A percentile compares a stretch with the other conserved stretches of the same genome.
Conservation (phyloP, 2,329 filamentous ascomycete genomes). For the Fusarium torreyae region DNA sequence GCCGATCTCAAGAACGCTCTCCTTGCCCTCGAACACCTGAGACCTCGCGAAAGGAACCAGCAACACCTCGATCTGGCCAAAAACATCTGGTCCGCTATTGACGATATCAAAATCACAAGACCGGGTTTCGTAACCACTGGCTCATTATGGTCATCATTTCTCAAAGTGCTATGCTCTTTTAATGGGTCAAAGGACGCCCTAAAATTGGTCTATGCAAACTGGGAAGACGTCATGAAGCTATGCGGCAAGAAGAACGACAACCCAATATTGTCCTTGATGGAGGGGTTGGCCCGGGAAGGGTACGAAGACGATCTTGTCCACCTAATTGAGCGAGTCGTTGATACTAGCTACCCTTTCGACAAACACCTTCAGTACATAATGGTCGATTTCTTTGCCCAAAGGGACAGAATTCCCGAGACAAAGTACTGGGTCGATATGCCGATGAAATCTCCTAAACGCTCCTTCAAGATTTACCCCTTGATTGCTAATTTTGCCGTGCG, state of each 20-base stretch:
- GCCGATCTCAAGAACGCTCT: conserved; percentile 59
- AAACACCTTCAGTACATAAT: conserved; percentile 67
- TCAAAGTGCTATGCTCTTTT: conserved; percentile 65
- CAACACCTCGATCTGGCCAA: conserved; percentile 65
- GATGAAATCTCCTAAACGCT: conserved; percentile 53
- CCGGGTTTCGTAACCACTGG: conserved; percentile 29
- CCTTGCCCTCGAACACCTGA: conserved; percentile 58
- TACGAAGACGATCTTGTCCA: conserved; percentile 70
- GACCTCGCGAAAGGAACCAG: conserved; percentile 60
- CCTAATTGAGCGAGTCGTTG: conserved; percentile 68
- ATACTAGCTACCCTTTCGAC: conserved; percentile 62
- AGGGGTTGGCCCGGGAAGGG: conserved; percentile 74
- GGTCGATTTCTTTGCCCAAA: conserved; percentile 73
- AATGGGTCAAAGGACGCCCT: conserved; percentile 70
- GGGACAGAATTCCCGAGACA: conserved; percentile 71
- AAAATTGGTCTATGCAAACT: conserved; percentile 57
- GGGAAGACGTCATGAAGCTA: conserved; percentile 46
- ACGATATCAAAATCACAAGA: conserved; percentile 43
- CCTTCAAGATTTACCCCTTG: conserved; percentile 48
- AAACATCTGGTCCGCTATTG: conserved; percentile 57
- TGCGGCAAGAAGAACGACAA: conserved; percentile 43
- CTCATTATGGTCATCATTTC: conserved; percentile 52
- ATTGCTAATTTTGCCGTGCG: conserved; percentile 69
- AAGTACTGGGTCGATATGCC: conserved; percentile 77
- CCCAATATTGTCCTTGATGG: conserved; percentile 52